phyloP scores from a whole-genome alignment of 495 filamentous ascomycete species.

The Cercophora sp. region DNA sequence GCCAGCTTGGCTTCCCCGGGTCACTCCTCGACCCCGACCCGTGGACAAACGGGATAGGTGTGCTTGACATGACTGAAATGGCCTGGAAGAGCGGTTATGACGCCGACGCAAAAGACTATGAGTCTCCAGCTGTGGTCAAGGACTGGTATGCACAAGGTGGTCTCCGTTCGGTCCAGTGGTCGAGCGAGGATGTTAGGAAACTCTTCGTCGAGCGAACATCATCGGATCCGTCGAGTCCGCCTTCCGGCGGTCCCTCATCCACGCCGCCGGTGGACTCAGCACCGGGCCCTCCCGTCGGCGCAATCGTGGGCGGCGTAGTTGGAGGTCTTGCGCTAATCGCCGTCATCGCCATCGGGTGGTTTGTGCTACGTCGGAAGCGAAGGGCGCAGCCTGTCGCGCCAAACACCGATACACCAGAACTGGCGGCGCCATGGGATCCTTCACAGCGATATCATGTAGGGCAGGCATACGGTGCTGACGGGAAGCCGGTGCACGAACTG shows the following conservation, averaged over 20 bases:
- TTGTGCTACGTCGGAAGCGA: no score
- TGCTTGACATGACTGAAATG: constrained; percentile 38
- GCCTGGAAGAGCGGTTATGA: constrained; percentile 35
- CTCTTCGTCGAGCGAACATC: constrained; percentile 14
- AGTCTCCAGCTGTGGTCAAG: constrained; percentile 27
- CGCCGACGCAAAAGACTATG: constrained; percentile 32
- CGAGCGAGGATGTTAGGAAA: constrained; percentile 17
- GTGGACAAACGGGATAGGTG: constrained; percentile 37
- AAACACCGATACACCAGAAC: no score
- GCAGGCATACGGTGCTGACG: no score
- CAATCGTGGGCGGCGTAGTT: background rate
- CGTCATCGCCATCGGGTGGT: background rate
- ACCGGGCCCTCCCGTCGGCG: background rate
- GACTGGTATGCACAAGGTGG: constrained; percentile 32
- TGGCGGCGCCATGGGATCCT: no score
- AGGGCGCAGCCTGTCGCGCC: no score
- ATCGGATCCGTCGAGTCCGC: background rate
- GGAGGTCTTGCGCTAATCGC: background rate
- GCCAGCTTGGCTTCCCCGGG: constrained; percentile 14
- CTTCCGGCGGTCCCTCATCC: background rate
- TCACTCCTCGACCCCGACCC: constrained; percentile 27
- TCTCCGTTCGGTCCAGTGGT: constrained; percentile 26
- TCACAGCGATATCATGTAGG: no score
- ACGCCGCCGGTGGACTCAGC: background rate
- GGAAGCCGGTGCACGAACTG: no score